A percentile compares a stretch with the other conserved stretches of the same genome.
Evolutionary conservation across 2,329 filamentous ascomycete genomes (phyloP).

Genomic region (Calonectria fujianensis): DNA sequence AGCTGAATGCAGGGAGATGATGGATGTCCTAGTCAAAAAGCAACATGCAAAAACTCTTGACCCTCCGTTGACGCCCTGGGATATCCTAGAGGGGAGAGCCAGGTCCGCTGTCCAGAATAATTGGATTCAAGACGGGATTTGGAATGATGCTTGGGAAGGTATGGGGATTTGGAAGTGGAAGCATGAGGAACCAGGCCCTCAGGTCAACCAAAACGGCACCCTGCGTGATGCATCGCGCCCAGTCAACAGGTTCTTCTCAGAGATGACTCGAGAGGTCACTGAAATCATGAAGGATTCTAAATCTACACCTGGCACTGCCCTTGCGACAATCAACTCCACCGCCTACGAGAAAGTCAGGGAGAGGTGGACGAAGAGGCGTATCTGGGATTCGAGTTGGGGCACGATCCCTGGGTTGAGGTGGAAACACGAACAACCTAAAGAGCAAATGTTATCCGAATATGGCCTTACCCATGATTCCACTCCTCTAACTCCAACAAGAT

Average conservation of each 20-base stretch:
- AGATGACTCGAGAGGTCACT: neutral
- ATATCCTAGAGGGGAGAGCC: neutral
- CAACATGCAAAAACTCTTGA: neutral
- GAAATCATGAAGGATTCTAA: neutral
- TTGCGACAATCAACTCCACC: neutral
- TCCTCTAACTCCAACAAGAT: neutral
- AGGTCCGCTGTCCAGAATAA: neutral
- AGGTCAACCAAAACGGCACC: neutral
- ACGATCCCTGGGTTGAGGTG: neutral
- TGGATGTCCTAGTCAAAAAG: neutral
- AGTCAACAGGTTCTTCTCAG: neutral
- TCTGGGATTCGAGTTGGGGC: neutral
- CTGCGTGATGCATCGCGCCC: neutral
- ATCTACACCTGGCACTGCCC: neutral
- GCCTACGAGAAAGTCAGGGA: neutral
- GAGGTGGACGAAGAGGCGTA: neutral
- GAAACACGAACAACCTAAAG: neutral
- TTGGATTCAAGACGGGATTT: neutral
- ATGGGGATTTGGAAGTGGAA: neutral
- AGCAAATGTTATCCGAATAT: neutral
- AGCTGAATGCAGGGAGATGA: neutral
- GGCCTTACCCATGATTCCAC: neutral
- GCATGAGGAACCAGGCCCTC: neutral
- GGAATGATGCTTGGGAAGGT: neutral
- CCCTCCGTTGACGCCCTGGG: neutral